Percentiles rank a stretch among this genome's conserved stretches.
phyloP scores from a whole-genome alignment of 2,329 filamentous ascomycete genomes.

The Phialophora chinensis region DNA sequence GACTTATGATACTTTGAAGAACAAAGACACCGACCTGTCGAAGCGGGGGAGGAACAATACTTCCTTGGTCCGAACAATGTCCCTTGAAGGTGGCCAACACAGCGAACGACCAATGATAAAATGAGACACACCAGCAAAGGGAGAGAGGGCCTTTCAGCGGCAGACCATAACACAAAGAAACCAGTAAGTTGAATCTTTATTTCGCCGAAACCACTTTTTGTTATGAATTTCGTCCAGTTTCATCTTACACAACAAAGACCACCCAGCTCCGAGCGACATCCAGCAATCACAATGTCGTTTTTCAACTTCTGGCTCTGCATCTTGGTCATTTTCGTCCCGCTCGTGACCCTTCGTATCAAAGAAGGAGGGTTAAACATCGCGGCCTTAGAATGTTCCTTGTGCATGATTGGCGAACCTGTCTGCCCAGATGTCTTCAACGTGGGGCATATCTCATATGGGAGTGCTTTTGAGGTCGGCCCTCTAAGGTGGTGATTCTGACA shows the following conservation, averaged over 20 bases:
- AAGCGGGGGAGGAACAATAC: neutral
- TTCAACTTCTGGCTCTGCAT: neutral
- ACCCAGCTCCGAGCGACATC: neutral
- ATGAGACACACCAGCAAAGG: neutral
- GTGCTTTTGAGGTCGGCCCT: neutral
- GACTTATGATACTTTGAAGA: neutral
- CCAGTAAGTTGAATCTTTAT: neutral
- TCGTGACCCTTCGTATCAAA: neutral
- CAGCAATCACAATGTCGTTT: neutral
- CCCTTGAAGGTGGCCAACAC: neutral
- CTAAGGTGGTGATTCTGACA: neutral
- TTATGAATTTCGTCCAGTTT: neutral
- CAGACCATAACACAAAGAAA: neutral
- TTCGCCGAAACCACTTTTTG: neutral
- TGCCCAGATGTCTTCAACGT: neutral
- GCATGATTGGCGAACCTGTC: neutral
- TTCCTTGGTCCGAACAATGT: neutral
- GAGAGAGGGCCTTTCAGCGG: neutral
- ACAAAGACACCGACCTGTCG: neutral
- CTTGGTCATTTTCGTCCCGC: neutral
- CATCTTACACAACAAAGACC: neutral
- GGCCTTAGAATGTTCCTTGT: neutral
- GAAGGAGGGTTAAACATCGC: neutral
- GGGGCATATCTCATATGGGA: neutral
- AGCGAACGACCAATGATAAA: neutral